A percentile compares a stretch with the other conserved stretches of the same genome.
Conservation (phyloP, 345 rosid species). For the Euphorbia pulcherrima region DNA sequence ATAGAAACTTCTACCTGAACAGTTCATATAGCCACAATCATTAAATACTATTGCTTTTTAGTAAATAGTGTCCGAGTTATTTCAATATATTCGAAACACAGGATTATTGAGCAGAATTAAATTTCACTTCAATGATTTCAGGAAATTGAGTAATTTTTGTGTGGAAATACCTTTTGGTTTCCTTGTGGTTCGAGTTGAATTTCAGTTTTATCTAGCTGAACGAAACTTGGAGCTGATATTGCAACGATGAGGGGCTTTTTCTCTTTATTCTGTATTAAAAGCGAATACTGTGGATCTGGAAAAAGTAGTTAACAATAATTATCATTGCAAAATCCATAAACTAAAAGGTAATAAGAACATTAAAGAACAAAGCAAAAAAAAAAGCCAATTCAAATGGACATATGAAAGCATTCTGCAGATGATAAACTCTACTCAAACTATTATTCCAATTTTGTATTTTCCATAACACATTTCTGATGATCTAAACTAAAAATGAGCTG, state of each 20-base stretch:
- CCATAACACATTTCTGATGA: too few species aligned
- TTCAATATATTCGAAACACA: background rate
- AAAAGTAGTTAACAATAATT: slow-evolving; percentile 8
- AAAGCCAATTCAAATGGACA: too few species aligned
- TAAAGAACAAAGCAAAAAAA: background rate
- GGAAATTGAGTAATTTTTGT: background rate
- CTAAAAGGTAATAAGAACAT: background rate
- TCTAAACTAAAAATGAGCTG: background rate
- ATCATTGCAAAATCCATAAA: background rate
- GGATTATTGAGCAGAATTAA: too few species aligned
- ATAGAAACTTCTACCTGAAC: slow-evolving; percentile 59
- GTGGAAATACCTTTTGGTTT: slow-evolving; percentile 52
- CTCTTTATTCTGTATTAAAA: slow-evolving; percentile 66
- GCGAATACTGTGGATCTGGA: slow-evolving; percentile 66
- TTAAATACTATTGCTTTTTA: background rate
- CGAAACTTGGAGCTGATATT: slow-evolving; percentile 53
- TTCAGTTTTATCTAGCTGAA: slow-evolving; percentile 40
- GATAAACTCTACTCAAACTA: background rate
- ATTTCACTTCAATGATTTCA: slow-evolving; percentile 7
- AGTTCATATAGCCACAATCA: background rate
- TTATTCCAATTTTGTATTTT: too few species aligned
- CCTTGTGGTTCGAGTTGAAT: slow-evolving; percentile 49
- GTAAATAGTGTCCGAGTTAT: background rate
- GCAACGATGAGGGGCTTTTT: slow-evolving; percentile 40
- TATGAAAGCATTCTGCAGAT: background rate